Evolutionary conservation across 352 stramenopile species (phyloP), one percentile per base, ranked within the genome.

Genomic region (Discostella stelligera): DNA sequence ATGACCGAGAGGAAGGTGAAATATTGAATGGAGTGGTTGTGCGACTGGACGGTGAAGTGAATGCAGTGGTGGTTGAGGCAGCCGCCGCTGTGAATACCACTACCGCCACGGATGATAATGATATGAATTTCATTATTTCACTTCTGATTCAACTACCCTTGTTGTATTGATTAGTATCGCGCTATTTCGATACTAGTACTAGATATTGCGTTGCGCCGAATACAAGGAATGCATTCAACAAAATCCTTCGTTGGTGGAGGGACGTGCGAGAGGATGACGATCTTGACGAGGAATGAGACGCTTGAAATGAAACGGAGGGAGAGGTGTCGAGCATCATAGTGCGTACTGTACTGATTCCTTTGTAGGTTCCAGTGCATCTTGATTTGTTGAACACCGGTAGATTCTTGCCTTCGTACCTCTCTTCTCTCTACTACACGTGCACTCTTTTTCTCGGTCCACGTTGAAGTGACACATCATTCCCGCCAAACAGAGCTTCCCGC

Each of bases 41-140:
- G 32, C 20, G 25, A 6, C 44, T 30, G 44, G 37, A 44, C 48
- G 37, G 20, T 18, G 66, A 14, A 11, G 20, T n/a, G 66, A 67
- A 46, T 37, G 58, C 32, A 0, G 55, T 74, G 3, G 23, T 44
- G 9, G 66, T 6, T 14, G 37, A 52, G 41, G 55, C 5, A n/a
- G 30, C 25, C 8, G 32, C n/a, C 2, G 30, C 59, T 5, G 55
- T 32, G 2, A 23, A 13, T 2, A 27, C 13, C 3, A 46, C 13
- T 10, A 46, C 21, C 3, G n/a, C 48, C 48, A 46, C 44, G 21
- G 18, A 63, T 23, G 44, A 67, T 18, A n/a, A 63, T 23, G 44
- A 67, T 18, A 64, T 25, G 27, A 74, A 53, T 48, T 63, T 74
- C 66, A 74, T 74, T 44, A 6, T 46, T n/a, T 46, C 0, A 16